Evolutionary conservation across 2,329 filamentous ascomycete genomes (phyloP), one percentile per base, ranked within the genome.

Genomic region (Paecilomyces sp.): DNA sequence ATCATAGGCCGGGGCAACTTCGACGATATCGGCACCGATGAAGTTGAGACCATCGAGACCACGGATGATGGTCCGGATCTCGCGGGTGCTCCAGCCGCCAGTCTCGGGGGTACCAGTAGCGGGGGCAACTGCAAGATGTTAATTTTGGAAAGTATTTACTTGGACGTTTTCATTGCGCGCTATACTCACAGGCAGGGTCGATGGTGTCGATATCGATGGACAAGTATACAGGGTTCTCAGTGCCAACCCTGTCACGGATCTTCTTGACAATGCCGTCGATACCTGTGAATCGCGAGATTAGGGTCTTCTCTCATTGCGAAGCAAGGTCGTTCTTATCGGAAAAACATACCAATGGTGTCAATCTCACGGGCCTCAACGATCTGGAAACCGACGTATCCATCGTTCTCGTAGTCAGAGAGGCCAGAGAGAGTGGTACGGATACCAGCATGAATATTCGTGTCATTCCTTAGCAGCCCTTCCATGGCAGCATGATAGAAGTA

Each of bases 191-290:
- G 4, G 90, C 90, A 7, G 92, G 91, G 71, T 96, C 91, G 3
- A 96, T 80, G 0, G 90, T 92, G 70, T 96, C 91, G 67, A 96
- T 96, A 70, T 96, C 92, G 54, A 95, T 87, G 6, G 85, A 90
- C 33, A 95, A 76, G 70, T 95, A 95, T 0, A 94, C 89, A 0
- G 90, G 90, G 62, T 86, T 87, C 58, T 82, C 81, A 24, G 86
- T 88, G 8, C 89, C 90, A 18, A 95, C 89, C 25, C 90, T 81
- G 3, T 90, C 86, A 52, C 85, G 77, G 69, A 95, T 94, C 71
- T 85, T 87, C 74, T 88, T 85, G 71, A 93, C 88, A 70, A 95
- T 92, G 3, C 90, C 90, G 0, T 85, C 83, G 30, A 83, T 84
- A 30, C 86, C 70, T 71, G 22, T 53, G 3, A 18, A 58, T 2